Conservation (phyloP, 2,329 filamentous ascomycete species). For the Diaporthe australafricana region DNA sequence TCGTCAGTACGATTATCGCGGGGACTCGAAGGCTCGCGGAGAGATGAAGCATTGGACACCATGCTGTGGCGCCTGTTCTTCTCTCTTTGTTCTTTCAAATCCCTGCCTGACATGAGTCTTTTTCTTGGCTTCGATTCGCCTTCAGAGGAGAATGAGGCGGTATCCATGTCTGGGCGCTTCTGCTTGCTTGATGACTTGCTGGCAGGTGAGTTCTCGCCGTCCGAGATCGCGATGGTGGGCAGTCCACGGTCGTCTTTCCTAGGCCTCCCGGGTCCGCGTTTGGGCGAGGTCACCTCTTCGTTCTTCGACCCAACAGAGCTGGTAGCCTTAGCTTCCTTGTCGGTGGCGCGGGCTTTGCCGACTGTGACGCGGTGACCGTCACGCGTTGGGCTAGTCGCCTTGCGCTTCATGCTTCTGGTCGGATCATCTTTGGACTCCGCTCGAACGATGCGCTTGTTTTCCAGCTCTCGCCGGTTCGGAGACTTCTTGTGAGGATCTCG, state of each 20-base stretch:
- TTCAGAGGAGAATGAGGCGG: slow-evolving; percentile 64
- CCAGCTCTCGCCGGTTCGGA: slow-evolving; percentile 56
- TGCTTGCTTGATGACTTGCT: slow-evolving; percentile 61
- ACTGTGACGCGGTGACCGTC: slow-evolving; percentile 57
- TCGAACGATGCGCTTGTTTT: slow-evolving; percentile 55
- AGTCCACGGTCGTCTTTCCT: slow-evolving; percentile 65
- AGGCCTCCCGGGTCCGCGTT: slow-evolving; percentile 63
- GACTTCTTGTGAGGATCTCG: slow-evolving; percentile 64
- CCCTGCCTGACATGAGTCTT: slow-evolving; percentile 73
- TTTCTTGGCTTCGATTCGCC: slow-evolving; percentile 71
- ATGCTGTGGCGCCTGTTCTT: slow-evolving; percentile 70
- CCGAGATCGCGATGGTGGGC: slow-evolving; percentile 60
- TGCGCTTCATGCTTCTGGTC: slow-evolving; percentile 56
- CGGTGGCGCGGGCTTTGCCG: slow-evolving; percentile 53
- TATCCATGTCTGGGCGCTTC: slow-evolving; percentile 66
- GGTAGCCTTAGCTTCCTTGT: slow-evolving; percentile 62
- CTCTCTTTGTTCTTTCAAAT: slow-evolving; percentile 69
- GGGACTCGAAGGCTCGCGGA: slow-evolving; percentile 65
- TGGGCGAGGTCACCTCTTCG: slow-evolving; percentile 61
- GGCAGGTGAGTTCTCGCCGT: slow-evolving; percentile 62
- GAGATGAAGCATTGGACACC: slow-evolving; percentile 64
- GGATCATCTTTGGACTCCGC: slow-evolving; percentile 59
- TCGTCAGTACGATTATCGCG: slow-evolving; percentile 64
- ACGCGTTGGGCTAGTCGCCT: slow-evolving; percentile 60
- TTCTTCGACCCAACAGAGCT: slow-evolving; percentile 55